Conservation (phyloP, 495 filamentous ascomycete genomes). For the Letharia columbiana region DNA sequence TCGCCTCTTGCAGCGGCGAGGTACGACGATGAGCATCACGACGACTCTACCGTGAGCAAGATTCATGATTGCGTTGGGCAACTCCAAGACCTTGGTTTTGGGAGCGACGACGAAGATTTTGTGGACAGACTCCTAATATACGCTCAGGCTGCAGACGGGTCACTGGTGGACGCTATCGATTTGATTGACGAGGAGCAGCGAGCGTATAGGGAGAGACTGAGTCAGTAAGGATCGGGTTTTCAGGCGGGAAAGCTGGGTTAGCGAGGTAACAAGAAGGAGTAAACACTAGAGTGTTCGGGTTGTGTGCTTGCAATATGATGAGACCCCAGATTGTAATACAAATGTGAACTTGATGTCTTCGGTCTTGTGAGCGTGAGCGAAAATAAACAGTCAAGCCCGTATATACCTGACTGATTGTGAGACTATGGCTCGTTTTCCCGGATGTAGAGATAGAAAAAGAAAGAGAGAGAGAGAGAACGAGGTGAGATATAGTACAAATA, state of each 20-base stretch:
- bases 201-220: conserved; percentile 34
- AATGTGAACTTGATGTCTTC: not conserved
- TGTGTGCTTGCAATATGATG: not conserved
- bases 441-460: no score
- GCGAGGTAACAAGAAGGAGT: not conserved
- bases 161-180: conserved; percentile 43
- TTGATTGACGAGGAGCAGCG: conserved; percentile 50
- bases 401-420: not conserved
- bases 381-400: not conserved
- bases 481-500: not conserved
- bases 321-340: not conserved
- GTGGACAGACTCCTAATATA: conserved; percentile 42
- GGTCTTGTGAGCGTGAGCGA: not conserved
- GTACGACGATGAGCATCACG: conserved; percentile 5
- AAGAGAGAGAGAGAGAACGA: not conserved
- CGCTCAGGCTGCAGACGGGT: conserved; percentile 43
- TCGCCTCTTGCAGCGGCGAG: not conserved
- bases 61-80: conserved; percentile 41
- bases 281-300: not conserved
- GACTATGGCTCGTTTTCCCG: not conserved
- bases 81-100: conserved; percentile 43
- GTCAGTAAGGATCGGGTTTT: not conserved
- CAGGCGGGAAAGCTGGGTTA: not conserved
- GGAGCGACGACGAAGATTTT: conserved; percentile 36
- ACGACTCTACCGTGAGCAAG: conserved; percentile 15